Evolutionary conservation across 116 monocot genomes (phyloP).

Genomic region (Cymodocea nodosa): DNA sequence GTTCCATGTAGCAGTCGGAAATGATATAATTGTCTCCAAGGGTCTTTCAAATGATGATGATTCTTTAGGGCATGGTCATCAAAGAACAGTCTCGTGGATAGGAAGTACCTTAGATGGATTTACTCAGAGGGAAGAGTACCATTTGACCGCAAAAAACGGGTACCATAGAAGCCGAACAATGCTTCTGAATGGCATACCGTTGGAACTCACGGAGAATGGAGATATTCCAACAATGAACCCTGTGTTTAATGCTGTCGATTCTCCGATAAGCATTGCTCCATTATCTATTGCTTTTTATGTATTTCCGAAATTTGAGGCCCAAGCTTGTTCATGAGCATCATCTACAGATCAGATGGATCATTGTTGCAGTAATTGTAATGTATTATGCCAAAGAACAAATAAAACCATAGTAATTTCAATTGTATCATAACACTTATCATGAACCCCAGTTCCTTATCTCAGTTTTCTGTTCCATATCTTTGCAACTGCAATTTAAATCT

Average conservation of each 20-base stretch:
- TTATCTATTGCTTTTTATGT: constrained; percentile 50
- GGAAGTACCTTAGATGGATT: constrained; percentile 27
- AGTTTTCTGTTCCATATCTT: no score
- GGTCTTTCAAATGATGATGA: constrained; percentile 2
- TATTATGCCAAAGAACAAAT: no score
- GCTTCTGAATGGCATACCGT: constrained; percentile 55
- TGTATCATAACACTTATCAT: no score
- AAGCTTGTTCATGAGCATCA: constrained; percentile 19
- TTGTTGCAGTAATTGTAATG: no score
- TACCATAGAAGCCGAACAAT: constrained; percentile 34
- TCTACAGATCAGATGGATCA: neutral
- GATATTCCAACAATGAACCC: constrained; percentile 45
- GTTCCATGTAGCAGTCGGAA: constrained; percentile 38
- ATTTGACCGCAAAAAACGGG: constrained; percentile 47
- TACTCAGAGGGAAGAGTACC: constrained; percentile 50
- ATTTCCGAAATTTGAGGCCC: constrained; percentile 43
- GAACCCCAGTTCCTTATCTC: no score
- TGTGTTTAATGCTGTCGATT: constrained; percentile 12
- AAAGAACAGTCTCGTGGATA: constrained; percentile 38
- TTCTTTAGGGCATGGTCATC: constrained; percentile 22
- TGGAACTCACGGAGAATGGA: constrained; percentile 38
- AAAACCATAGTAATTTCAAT: no score
- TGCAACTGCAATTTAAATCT: no score
- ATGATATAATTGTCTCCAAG: constrained; percentile 33
- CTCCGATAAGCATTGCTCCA: constrained; percentile 32